Percentiles rank a stretch among this genome's conserved stretches.
phyloP scores from a whole-genome alignment of 805 yeast species.

The Yarrowia sp. region DNA sequence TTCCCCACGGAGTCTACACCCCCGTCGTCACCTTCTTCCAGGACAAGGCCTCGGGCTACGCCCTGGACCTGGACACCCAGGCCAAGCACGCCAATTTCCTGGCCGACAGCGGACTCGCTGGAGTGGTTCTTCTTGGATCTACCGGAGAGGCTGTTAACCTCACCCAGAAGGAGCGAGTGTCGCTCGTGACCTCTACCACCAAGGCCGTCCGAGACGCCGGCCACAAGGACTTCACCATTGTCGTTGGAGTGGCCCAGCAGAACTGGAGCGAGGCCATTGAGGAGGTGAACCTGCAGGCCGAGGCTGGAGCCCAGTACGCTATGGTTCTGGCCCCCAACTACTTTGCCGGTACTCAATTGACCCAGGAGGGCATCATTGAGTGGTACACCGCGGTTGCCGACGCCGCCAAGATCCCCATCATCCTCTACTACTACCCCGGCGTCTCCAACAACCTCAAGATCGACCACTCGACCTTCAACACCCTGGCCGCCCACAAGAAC shows the following conservation, averaged over 20 bases:
- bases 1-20: conserved; percentile 45
- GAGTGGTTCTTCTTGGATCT: conserved; percentile 52
- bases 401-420: conserved; percentile 44
- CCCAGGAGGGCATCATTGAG: conserved; percentile 49
- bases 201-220: conserved; percentile 42
- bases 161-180: conserved; percentile 46
- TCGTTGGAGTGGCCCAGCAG: conserved; percentile 53
- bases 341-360: conserved; percentile 45
- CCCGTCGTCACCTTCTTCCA: conserved; percentile 57
- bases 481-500: conserved; percentile 47
- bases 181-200: conserved; percentile 35
- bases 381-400: conserved; percentile 49
- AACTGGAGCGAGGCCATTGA: conserved; percentile 47
- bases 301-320: conserved; percentile 37
- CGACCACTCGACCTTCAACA: conserved; percentile 43
- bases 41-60: conserved; percentile 38
- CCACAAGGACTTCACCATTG: conserved; percentile 43
- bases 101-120: conserved; percentile 47
- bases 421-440: conserved; percentile 52
- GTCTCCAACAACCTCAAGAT: conserved; percentile 46
- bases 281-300: conserved; percentile 34
- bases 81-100: conserved; percentile 47
- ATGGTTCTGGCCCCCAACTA: conserved; percentile 48
- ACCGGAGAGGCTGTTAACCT: conserved; percentile 57
- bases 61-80: conserved; percentile 49